These are phyloP conservation scores for Pseudohyphozyma bogoriensis DNA, from an alignment of 768 basidiomycete species.

Conservation along the genomic window DNA sequence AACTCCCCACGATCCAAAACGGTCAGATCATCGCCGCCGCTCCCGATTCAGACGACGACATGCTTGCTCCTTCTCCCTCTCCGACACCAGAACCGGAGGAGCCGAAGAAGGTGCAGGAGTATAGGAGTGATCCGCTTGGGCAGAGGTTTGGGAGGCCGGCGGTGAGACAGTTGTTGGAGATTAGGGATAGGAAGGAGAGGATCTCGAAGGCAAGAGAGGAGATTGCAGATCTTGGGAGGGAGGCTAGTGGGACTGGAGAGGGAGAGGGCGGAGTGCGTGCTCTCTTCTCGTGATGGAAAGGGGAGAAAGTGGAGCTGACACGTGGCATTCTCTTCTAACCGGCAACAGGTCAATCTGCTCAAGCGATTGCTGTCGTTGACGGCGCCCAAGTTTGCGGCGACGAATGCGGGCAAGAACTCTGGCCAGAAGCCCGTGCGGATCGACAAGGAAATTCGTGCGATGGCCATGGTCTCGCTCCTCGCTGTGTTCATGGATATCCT, in stretches of 20 bases:
- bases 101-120: slow-evolving; percentile 12
- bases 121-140: slow-evolving; percentile 40
- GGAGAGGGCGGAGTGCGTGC: slow-evolving; percentile 81
- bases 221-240: slow-evolving; percentile 84
- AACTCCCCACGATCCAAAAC: slow-evolving; percentile 35
- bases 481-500: slow-evolving; percentile 94
- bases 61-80: background rate
- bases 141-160: slow-evolving; percentile 79
- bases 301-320: too few relatives aligned
- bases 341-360: slow-evolving; percentile 65
- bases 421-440: slow-evolving; percentile 48
- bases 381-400: slow-evolving; percentile 56
- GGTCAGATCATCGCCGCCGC: slow-evolving; percentile 42
- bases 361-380: slow-evolving; percentile 82
- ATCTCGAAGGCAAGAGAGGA: slow-evolving; percentile 81
- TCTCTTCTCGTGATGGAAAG: background rate
- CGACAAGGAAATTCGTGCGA: slow-evolving; percentile 69
- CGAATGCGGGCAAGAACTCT: slow-evolving; percentile 57
- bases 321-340: background rate
- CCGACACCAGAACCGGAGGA: slow-evolving; percentile 12
- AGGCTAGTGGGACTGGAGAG: slow-evolving; percentile 77
- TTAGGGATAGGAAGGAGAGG: slow-evolving; percentile 54
- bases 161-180: slow-evolving; percentile 59
- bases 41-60: slow-evolving; percentile 1
- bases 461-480: slow-evolving; percentile 79